Evolutionary conservation across 208 protist genomes (phyloP), one percentile per base, ranked within the genome.

Genomic region (Borovskyia barvae): DNA sequence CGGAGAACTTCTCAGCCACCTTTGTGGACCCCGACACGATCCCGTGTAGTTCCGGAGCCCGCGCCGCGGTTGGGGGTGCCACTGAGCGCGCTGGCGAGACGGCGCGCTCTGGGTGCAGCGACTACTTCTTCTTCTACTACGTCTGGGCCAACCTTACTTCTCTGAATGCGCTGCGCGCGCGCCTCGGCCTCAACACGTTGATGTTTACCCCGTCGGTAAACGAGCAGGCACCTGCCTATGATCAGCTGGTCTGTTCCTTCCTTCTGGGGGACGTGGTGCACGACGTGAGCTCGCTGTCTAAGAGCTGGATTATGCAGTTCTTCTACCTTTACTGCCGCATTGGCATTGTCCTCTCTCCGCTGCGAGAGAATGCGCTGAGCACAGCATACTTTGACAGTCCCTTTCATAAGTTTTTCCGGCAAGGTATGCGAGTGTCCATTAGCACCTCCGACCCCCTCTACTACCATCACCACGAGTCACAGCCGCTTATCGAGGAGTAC

Each of bases 51-150:
- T 35, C 37, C 40, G 35, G 50, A 6, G 40, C 33, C 3, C 19
- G 33, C 33, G 41, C 36, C 1, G 53, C 48, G 33, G n/a, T n/a
- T n/a, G n/a, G n/a, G n/a, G n/a, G n/a, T n/a, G 20, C 42, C 20
- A 42, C 41, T 5, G 26, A 53, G 14, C 14, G 20, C 24, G 30
- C 42, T 39, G 14, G 22, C 49, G 22, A 48, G 72, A 8, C 94
- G 90, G n/a, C n/a, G 7, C n/a, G 39, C n/a, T n/a, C 5, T 12
- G 97, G 97, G 64, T 97, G 97, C 50, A 97, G 96, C 47, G 99
- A 99, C 72, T 92, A 90, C 45, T 99, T 99, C 75, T 99, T 98
- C 67, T 90, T 91, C 59, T 98, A 97, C 82, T 99, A 99, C 75
- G 86, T 99, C 47, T 99, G 97, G 82, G 85, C 96, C 50, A 99